These are phyloP conservation scores for Kokia cookei DNA, from an alignment of 441 rosid species.

Conservation along the genomic window DNA sequence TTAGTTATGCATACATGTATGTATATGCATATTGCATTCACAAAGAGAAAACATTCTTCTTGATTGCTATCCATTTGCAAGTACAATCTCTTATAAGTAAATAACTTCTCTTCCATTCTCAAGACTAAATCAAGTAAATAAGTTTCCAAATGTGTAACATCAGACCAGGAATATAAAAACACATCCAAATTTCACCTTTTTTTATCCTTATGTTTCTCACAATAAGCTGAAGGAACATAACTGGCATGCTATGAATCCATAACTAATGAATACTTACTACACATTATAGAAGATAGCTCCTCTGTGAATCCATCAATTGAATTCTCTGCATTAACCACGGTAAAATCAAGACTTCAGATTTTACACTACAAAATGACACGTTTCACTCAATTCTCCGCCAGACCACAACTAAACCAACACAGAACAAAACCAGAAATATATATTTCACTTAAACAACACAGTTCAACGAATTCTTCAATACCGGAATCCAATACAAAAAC, in stretches of 20 bases:
- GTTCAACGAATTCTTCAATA: neutral
- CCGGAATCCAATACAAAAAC: neutral
- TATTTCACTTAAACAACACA: neutral
- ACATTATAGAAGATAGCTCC: constrained; percentile 15
- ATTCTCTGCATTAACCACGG: constrained; percentile 20
- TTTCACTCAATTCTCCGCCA: neutral
- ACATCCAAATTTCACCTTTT: neutral
- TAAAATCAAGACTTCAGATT: neutral
- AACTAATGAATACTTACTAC: constrained; percentile 13
- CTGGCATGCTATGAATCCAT: neutral
- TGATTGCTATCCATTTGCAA: neutral
- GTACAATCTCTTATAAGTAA: neutral
- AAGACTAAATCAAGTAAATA: neutral
- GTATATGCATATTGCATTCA: neutral
- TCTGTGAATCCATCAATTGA: neutral
- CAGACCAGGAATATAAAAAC: neutral
- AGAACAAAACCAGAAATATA: neutral
- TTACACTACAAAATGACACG: neutral
- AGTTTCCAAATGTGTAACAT: neutral
- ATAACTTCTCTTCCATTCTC: neutral
- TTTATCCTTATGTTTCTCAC: neutral
- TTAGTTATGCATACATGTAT: neutral
- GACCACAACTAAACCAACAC: neutral
- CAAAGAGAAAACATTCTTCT: neutral
- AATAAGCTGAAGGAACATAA: neutral